Base-by-base conservation (phyloP, 768 basidiomycete species). In the Neoboletus magnificus region DNA sequence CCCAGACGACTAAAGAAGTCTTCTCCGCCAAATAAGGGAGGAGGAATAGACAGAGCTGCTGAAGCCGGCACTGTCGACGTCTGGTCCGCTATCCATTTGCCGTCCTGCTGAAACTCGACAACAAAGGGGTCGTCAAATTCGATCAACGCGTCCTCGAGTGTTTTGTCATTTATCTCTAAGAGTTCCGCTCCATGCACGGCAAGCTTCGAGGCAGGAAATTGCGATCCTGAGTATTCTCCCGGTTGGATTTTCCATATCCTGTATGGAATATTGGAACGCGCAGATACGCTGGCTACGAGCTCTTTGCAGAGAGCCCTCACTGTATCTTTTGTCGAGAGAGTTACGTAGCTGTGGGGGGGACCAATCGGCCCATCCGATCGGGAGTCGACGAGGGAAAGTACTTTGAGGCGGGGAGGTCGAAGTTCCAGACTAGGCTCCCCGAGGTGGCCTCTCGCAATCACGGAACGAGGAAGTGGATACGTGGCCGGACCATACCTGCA, bases 401-500 rank as follows among this genome's bases (percentile, higher is more conserved):
- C 81, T 58, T 77, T 81, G 63, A 93, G 72, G 20, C 74, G 75
- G 2, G 87, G 84, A 23, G 91, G 91, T 54, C 81, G 79, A 37
- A 93, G 77, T 71, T 96, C 93, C 50, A 96, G 71, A 15, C 78
- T 68, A 13, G 81, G 70, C 54, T 79, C 71, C 52, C 79, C 78
- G 15, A 70, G 57, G 40, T 76, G 67, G 1, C 87, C 87, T 50
- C 83, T 78, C 9, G 76, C 71, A 57, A 93, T 82, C 48, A 93
- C 86, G 18, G 77, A 78, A 43, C 91, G 82, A 32, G 85, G 82
- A 36, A 94, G 72, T 1, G 82, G 77, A 50, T 77, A 73, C 4
- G 66, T 68, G 4, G 85, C 74, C 40, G 74, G 62, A 10, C 92
- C 92, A 68, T 92, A 93, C 89, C 91, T 94, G 60, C 23, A 32